A percentile compares a stretch with the other conserved stretches of the same genome.
Conservation (phyloP, 202 grass and related monocot genomes). For the Saccharum hybrid region DNA sequence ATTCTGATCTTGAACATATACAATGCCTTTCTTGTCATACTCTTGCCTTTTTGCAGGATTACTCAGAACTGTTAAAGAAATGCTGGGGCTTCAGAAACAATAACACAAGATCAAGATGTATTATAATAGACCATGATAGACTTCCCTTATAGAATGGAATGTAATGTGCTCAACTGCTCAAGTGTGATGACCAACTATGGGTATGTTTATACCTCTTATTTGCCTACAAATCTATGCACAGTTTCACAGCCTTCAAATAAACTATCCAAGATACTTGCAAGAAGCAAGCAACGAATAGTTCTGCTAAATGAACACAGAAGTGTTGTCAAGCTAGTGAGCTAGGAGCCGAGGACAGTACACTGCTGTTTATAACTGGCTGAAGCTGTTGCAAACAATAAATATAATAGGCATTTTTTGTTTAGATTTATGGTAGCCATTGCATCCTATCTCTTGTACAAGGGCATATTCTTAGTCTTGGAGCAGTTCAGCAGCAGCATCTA, state of each 20-base stretch:
- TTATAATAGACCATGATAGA: neutral
- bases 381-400: slow-evolving; percentile 21
- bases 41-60: slow-evolving; percentile 85
- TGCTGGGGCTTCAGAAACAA: slow-evolving; percentile 37
- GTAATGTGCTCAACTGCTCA: slow-evolving; percentile 18
- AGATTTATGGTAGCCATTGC: neutral
- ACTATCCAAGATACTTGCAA: neutral
- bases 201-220: neutral
- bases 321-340: neutral
- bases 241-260: slow-evolving; percentile 22
- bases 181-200: neutral
- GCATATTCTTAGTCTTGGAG: slow-evolving; percentile 2
- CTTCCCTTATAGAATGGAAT: slow-evolving; percentile 11
- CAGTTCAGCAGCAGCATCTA: slow-evolving; percentile 14
- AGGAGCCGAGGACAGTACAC: neutral
- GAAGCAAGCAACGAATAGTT: neutral
- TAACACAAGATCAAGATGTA: slow-evolving; percentile 24
- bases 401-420: neutral
- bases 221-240: slow-evolving; percentile 6
- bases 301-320: neutral
- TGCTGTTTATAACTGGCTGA: neutral
- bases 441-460: neutral
- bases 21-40: slow-evolving; percentile 78
- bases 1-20: slow-evolving; percentile 81
- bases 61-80: slow-evolving; percentile 72